A percentile compares a stretch with the other conserved stretches of the same genome.
These are phyloP conservation scores for Hemileccinum impolitum DNA, from an alignment of 768 basidiomycete genomes.

Conservation along the genomic window DNA sequence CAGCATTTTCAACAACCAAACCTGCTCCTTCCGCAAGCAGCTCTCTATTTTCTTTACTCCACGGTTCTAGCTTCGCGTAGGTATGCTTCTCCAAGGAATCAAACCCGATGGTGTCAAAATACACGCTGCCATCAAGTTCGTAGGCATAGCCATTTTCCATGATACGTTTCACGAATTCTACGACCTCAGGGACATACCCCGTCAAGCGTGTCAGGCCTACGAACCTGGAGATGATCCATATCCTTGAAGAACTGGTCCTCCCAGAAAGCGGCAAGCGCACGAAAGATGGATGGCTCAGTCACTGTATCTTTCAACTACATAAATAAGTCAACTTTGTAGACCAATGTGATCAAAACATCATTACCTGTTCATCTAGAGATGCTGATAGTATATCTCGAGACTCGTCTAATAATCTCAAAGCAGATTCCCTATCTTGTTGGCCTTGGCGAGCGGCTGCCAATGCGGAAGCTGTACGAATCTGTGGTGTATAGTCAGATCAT, in stretches of 20 bases:
- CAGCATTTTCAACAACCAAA: slow-evolving; percentile 23
- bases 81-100: slow-evolving; percentile 72
- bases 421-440: slow-evolving; percentile 39
- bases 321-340: slow-evolving; percentile 7
- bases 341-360: slow-evolving; percentile 7
- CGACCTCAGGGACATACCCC: slow-evolving; percentile 95
- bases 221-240: slow-evolving; percentile 85
- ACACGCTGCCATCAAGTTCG: slow-evolving; percentile 76
- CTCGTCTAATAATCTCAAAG: slow-evolving; percentile 61
- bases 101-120: slow-evolving; percentile 85
- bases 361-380: slow-evolving; percentile 72
- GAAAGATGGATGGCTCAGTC: slow-evolving; percentile 82
- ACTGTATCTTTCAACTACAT: slow-evolving; percentile 72
- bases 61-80: slow-evolving; percentile 94
- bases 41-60: slow-evolving; percentile 92
- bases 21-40: slow-evolving; percentile 93
- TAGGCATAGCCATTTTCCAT: slow-evolving; percentile 80
- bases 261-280: slow-evolving; percentile 81
- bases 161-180: slow-evolving; percentile 81
- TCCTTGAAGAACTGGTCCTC: slow-evolving; percentile 88
- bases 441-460: slow-evolving; percentile 49
- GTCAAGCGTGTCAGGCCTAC: slow-evolving; percentile 93
- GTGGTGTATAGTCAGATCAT: slow-evolving; percentile 15
- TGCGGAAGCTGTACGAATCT: slow-evolving; percentile 54
- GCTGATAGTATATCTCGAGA: slow-evolving; percentile 75